Evolutionary conservation across 1,284 basidiomycete species (phyloP), one percentile per base, ranked within the genome.

Genomic region (Peniophora sp.): DNA sequence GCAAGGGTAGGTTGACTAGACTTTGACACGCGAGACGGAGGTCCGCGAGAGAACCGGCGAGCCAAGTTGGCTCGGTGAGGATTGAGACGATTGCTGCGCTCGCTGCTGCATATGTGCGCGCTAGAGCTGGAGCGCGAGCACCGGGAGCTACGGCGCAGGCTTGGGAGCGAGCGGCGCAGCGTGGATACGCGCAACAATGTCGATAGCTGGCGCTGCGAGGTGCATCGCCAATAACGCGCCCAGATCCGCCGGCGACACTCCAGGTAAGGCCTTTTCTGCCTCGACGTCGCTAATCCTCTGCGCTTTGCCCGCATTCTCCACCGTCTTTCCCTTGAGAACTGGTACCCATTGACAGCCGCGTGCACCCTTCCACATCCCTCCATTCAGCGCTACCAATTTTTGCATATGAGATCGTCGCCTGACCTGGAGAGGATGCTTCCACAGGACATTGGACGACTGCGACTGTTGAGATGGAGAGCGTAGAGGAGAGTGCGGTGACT

Each of bases 401-500:
- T 79, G 78, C 79, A 78, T 53, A 97, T 74, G 47, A 97, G 74
- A 25, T 80, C 77, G 56, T 92, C 81, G 1, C 94, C 94, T 22
- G 81, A 79, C 63, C 96, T 90, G 52, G 89, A 92, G 58, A 98
- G 83, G 60, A 98, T 93, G 58, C 89, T 92, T 71, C 99, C 96
- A 97, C 97, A 64, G 99, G 96, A 67, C 98, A 99, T 66, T 99
- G 96, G 16, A 99, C 92, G 10, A 94, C 82, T 11, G 93, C 91
- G 11, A 87, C 81, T 14, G 92, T 86, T 0, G 93, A 93, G 53
- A 97, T 81, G 52, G 87, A 83, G 53, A 99, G 81, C 12, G 83
- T 79, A 27, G 79, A 64, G 0, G 97, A 96, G 24, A 99, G 74
- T 0, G 88, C 84, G 39, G 80, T 77, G 45, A 91, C 70, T 44